Percentiles rank a stretch among this genome's conserved stretches.
Evolutionary conservation across 2,329 filamentous ascomycete genomes (phyloP).

Genomic region (Talaromyces rugulosus): DNA sequence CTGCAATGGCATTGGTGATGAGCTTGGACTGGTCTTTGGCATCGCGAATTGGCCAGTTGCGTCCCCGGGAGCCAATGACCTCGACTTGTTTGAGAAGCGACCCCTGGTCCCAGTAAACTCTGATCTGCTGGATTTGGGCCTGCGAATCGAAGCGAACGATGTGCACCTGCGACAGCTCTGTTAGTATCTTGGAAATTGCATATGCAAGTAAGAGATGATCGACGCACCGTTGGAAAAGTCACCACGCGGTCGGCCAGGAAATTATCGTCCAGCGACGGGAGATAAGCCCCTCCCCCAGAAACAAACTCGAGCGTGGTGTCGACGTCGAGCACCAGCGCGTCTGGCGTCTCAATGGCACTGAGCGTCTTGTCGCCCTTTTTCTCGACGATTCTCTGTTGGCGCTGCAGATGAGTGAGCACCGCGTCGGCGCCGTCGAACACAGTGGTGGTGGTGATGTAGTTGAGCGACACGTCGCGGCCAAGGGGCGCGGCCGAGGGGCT

Average conservation of each 20-base stretch:
- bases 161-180: conserved; percentile 59
- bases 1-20: conserved; percentile 52
- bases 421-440: conserved; percentile 65
- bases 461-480: conserved; percentile 62
- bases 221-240: conserved; percentile 71
- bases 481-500: conserved; percentile 62
- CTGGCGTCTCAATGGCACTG: conserved; percentile 65
- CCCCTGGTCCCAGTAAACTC: conserved; percentile 92
- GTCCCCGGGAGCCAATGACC: conserved; percentile 82
- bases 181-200: neutral
- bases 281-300: conserved; percentile 75
- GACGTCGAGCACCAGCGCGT: conserved; percentile 69
- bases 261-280: conserved; percentile 89
- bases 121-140: conserved; percentile 79
- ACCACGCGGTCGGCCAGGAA: conserved; percentile 81
- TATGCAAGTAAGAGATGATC: conserved; percentile 7
- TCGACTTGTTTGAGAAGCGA: conserved; percentile 89
- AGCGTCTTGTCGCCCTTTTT: conserved; percentile 79
- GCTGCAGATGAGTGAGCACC: conserved; percentile 76
- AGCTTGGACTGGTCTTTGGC: conserved; percentile 77
- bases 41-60: conserved; percentile 93
- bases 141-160: conserved; percentile 76
- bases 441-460: conserved; percentile 88
- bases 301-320: conserved; percentile 81
- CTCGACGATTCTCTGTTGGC: conserved; percentile 68